Percentiles rank a stretch among this genome's conserved stretches.
Conservation (phyloP, 2,329 filamentous ascomycete species). For the Cladosporium cucumerinum region DNA sequence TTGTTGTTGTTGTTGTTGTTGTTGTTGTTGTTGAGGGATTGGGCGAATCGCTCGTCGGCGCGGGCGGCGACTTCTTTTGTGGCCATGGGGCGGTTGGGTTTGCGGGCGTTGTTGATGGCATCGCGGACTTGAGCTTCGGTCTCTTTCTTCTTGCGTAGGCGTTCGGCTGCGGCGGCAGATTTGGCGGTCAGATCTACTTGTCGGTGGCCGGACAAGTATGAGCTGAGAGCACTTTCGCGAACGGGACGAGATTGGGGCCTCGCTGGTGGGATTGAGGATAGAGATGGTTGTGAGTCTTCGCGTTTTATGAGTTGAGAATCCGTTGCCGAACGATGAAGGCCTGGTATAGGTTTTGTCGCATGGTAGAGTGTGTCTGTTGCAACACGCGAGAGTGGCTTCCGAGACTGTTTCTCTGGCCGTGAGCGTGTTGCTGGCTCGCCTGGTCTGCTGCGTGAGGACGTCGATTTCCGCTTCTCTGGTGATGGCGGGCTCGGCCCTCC, state of each 20-base stretch:
- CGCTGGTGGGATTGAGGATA: slow-evolving; percentile 45
- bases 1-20: background rate
- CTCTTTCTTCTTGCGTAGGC: slow-evolving; percentile 61
- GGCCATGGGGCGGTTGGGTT: slow-evolving; percentile 69
- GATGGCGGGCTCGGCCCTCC: slow-evolving; percentile 66
- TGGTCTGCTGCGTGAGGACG: slow-evolving; percentile 38
- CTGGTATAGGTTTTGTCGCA: slow-evolving; percentile 54
- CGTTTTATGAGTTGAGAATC: slow-evolving; percentile 61
- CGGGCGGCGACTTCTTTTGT: slow-evolving; percentile 65
- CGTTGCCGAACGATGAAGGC: slow-evolving; percentile 66
- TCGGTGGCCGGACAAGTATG: slow-evolving; percentile 38
- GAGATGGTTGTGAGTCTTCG: slow-evolving; percentile 50
- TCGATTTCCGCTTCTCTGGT: slow-evolving; percentile 51
- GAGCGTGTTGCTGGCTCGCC: slow-evolving; percentile 37
- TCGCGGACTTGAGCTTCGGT: slow-evolving; percentile 69
- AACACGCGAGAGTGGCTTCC: slow-evolving; percentile 59
- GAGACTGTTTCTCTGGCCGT: slow-evolving; percentile 40
- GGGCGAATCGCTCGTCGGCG: slow-evolving; percentile 55
- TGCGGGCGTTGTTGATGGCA: slow-evolving; percentile 70
- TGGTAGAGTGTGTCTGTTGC: slow-evolving; percentile 54
- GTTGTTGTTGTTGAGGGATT: slow-evolving; percentile 18
- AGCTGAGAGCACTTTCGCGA: slow-evolving; percentile 7
- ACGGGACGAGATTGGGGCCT: background rate
- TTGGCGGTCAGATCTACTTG: slow-evolving; percentile 55
- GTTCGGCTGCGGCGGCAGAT: slow-evolving; percentile 53